phyloP scores from a whole-genome alignment of 306 rosid species.

The Purshia tridentata region DNA sequence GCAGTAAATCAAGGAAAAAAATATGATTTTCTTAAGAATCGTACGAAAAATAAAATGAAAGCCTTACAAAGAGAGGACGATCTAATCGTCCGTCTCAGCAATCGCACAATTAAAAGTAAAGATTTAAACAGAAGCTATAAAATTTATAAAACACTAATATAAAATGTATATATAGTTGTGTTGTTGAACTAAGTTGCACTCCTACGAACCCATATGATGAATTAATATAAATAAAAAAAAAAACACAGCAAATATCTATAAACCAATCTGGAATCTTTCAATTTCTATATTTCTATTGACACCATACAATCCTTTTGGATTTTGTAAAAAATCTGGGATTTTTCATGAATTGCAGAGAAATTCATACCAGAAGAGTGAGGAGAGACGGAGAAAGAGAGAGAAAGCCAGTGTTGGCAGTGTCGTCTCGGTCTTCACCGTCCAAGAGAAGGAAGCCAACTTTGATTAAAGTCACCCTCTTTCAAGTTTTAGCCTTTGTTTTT shows the following conservation, averaged over 20 bases:
- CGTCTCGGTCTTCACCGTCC: constrained; percentile 28
- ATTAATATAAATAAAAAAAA: neutral
- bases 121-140: neutral
- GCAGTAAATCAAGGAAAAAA: constrained; percentile 1
- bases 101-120: neutral
- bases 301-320: neutral
- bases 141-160: neutral
- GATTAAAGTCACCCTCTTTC: neutral
- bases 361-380: constrained; percentile 27
- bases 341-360: constrained; percentile 1
- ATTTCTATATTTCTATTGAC: neutral
- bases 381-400: constrained; percentile 6
- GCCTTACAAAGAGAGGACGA: neutral
- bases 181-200: neutral
- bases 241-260: neutral
- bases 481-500: neutral
- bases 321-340: neutral
- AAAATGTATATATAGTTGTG: neutral
- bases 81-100: neutral
- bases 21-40: neutral
- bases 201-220: neutral
- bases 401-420: constrained; percentile 25
- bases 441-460: neutral
- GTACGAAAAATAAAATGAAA: neutral
- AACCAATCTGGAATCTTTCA: neutral